Percentiles rank a stretch among this genome's conserved stretches.
phyloP scores from a whole-genome alignment of 1,284 basidiomycete species.

The Termitomyces sp. region DNA sequence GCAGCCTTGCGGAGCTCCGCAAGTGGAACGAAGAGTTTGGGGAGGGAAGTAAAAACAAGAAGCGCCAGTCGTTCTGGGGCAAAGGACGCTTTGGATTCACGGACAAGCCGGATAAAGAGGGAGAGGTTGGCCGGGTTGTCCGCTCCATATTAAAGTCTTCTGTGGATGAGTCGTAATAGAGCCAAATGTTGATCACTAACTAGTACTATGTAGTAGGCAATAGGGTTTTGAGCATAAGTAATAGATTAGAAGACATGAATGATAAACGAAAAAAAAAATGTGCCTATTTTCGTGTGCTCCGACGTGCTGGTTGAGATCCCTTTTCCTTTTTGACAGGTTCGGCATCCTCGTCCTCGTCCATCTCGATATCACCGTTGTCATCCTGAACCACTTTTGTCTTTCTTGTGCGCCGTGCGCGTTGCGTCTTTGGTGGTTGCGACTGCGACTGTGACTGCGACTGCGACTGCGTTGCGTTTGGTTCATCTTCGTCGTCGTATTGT shows the following conservation, averaged over 20 bases:
- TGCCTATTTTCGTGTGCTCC: constrained; percentile 24
- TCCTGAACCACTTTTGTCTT: constrained; percentile 15
- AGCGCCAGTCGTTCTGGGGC: constrained; percentile 66
- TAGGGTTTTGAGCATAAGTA: neutral
- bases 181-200: neutral
- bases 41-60: constrained; percentile 62
- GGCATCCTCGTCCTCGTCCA: constrained; percentile 23
- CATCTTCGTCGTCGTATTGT: constrained; percentile 31
- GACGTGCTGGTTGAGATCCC: constrained; percentile 15
- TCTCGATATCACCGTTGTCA: constrained; percentile 19
- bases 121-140: constrained; percentile 43
- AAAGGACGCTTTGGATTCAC: constrained; percentile 72
- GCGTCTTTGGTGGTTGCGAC: constrained; percentile 15
- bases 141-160: constrained; percentile 6
- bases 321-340: constrained; percentile 17
- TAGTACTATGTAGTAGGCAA: neutral
- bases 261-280: constrained; percentile 1
- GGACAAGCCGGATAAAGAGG: constrained; percentile 32
- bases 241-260: constrained; percentile 11
- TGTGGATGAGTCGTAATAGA: constrained; percentile 9
- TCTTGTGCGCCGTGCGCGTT: constrained; percentile 14
- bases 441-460: constrained; percentile 24
- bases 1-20: constrained; percentile 74
- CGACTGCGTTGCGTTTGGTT: constrained; percentile 22
- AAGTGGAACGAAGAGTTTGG: constrained; percentile 94